Evolutionary conservation across 2,329 filamentous ascomycete genomes (phyloP), one percentile per base, ranked within the genome.

Genomic region (Fonsecaea nubica): DNA sequence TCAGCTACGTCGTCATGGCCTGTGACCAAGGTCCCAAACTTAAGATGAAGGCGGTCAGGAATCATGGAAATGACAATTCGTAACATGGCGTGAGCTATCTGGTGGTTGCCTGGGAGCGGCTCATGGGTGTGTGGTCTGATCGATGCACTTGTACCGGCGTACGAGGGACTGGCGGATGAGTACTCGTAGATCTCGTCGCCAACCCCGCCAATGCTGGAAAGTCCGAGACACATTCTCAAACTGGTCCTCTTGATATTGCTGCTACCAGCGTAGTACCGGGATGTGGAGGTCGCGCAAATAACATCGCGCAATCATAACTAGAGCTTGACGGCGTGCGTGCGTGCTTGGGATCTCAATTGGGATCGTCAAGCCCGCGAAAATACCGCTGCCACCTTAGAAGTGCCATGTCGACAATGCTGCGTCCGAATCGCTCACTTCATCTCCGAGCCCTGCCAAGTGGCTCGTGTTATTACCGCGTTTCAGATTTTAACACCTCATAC

Each of bases 401-500:
- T 57, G 54, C 54, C 40, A 56, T 35, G 45, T 40, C 55, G 25
- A 32, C 21, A 18, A 25, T 52, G 48, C 38, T 65, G 35, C 52
- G 35, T 52, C 64, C 57, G 10, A 58, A 52, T 60, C 61, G 60
- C 58, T 66, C 58, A 38, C 63, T 57, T 70, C 69, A 67, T 67
- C 62, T 69, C 69, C 68, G 68, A 48, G 56, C 52, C 58, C 25
- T 58, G 58, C 63, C 66, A 55, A 56, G 61, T 58, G 53, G 61
- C 63, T 50, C 48, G 38, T 52, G 13, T 45, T 56, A 25, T 52
- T 70, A 69, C 61, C 66, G 69, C 36, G 69, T 70, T 70, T 70
- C 66, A 70, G 61, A 48, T 55, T 69, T 66, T 32, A 50, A 65
- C 53, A 63, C 66, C 66, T 70, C 66, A 65, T 69, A 69, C 64